Base-by-base conservation (phyloP, 2,329 filamentous ascomycete genomes). In the Monilinia vaccinii-corymbosi region DNA sequence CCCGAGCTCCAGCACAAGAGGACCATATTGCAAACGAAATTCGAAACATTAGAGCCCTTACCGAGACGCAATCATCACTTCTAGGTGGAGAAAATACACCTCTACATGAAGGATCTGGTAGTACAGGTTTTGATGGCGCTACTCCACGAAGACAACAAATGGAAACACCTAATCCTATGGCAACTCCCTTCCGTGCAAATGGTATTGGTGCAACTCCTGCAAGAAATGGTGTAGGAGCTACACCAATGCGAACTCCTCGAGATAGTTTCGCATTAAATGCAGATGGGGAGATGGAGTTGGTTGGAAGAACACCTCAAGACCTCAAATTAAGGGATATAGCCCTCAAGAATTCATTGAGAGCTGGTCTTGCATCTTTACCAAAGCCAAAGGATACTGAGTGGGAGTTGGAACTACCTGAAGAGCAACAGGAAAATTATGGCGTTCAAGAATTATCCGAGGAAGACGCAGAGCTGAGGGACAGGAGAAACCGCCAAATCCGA, bases 21-120 rank as follows among this genome's bases (percentile, higher is more conserved):
- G 94, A 99, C 69, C 87, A 91, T 66, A 94, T 99, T 61, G 91
- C 93, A 65, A 99, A 97, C 72, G 94, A 99, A 74, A 93, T 97
- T 64, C 85, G 87, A 61, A 97, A 99, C 72, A 96, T 97, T 51
- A 84, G 89, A 65, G 90, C 94, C 9, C 78, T 97, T 55, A 97
- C 91, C 0, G 89, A 96, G 71, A 97, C 93, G 0, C 89, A 97
- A 69, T 97, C 94, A 23, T 96, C 90, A 11, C 78, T 99, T 10
- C 79, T 99, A 0, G 94, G 94, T 63, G 94, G 93, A 16, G 94
- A 99, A 66, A 97, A 97, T 69, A 92, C 91, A 0, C 89, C 91
- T 47, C 79, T 99, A 13, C 83, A 91, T 61, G 89, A 96, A 70
- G 91, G 91, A 7, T 76, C 81, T 48, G 85, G 83, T 4, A 95